Base-by-base conservation (phyloP, 1,139 yeast species). In the Blastobotrys malaysiensis region DNA sequence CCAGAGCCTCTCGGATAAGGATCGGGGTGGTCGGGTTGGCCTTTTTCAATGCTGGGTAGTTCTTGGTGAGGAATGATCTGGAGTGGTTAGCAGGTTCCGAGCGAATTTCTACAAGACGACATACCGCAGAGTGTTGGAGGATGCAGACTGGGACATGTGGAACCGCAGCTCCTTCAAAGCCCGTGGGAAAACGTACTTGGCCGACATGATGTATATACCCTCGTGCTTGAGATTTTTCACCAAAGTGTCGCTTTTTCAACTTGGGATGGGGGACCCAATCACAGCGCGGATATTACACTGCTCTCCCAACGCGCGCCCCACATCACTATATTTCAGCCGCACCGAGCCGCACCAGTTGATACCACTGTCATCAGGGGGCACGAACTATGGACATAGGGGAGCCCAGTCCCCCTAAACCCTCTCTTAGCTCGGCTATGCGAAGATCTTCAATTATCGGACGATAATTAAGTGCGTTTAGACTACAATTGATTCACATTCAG, bases 141-240 rank as follows among this genome's bases (percentile, higher is more conserved):
- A 82, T 60, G 82, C 82, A 26, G 87, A 79, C 71, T 86, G 95
- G 52, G 89, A 84, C 61, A 87, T 78, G 66, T 86, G 88, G 72
- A 87, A 86, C 70, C 95, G 81, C 66, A 87, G 77, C 74, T 87
- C 95, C 69, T 78, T 86, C 62, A 87, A 78, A 24, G 87, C 80
- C 57, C 75, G 74, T 47, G 91, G 88, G 58, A 86, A 75, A 50
- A 79, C 78, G 67, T 79, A 79, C 68, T 80, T 83, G 55, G 76
- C 65, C 47, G 84, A 76, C 83, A 81, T 80, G 59, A 27, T 55
- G 19, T n/a, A n/a, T n/a, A n/a, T 26, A 26, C 31, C 31, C 31
- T 26, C 31, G 31, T 26, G 31, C 11, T 13, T 4, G 31, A 26
- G 31, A 5, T 26, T 26, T 26, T 26, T 26, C 31, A 26, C 31